Evolutionary conservation across 2,329 filamentous ascomycete species (phyloP), one percentile per base, ranked within the genome.

Genomic region (Plectosphaerella sp.): DNA sequence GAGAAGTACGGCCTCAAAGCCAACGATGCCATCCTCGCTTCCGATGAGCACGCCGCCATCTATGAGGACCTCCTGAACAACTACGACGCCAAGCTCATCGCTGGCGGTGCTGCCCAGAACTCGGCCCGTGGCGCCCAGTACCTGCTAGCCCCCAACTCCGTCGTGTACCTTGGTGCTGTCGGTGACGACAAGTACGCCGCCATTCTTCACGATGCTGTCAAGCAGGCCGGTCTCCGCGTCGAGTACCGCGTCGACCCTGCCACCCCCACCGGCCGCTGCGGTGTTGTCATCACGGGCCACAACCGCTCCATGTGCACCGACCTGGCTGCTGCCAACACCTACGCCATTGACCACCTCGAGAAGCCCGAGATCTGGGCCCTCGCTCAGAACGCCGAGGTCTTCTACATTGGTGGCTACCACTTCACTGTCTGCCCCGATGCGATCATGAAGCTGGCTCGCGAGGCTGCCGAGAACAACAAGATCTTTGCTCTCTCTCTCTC

Each of bases 21-120:
- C 71, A 96, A 99, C 77, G 93, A 99, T 72, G 94, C 94, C 64
- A 97, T 99, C 71, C 89, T 99, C 56, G 93, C 93, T 52, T 91
- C 96, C 72, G 84, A 90, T 68, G 88, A 96, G 79, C 94, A 99
- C 76, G 79, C 88, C 67, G 83, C 81, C 45, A 82, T 99, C 67
- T 99, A 91, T 73, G 92, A 97, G 69, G 94, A 99, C 67, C 83
- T 97, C 61, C 83, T 97, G 64, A 87, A 89, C 74, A 93, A 94
- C 81, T 90, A 86, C 75, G 84, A 94, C 64, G 93, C 93, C 58
- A 95, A 96, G 76, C 80, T 97, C 69, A 94, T 97, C 67, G 91
- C 94, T 51, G 94, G 94, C 60, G 94, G 94, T 66, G 94, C 94
- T 52, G 94, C 94, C 28, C 94, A 99, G 77, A 99, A 99, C 83